Evolutionary conservation across 306 rosid species (phyloP), one percentile per base, ranked within the genome.

Genomic region (Vicia sativa): DNA sequence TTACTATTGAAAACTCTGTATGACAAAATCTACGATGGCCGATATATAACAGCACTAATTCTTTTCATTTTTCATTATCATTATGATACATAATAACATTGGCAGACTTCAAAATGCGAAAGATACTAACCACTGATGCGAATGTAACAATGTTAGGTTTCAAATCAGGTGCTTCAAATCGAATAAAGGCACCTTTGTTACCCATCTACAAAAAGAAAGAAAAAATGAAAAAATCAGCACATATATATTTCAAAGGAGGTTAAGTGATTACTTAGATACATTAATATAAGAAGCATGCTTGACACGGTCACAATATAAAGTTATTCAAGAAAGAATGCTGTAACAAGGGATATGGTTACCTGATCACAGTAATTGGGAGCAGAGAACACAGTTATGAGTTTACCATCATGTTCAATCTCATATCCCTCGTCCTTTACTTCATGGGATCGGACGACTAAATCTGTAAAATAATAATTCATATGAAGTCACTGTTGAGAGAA

Each of bases 301-400:
- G n/a, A 35, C 61, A 48, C 12, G 13, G 7, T 42, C 63, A 37
- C 34, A 26, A n/a, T n/a, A 64, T 34, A 53, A 65, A 18, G 21
- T 38, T 9, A 29, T 41, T n/a, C 67, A 3, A 19, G 14, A 15
- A 18, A 55, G 11, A n/a, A 70, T 3, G 41, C 13, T 65, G 31
- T 41, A 12, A 48, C 35, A 50, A 42, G 45, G 26, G 66, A 57
- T 44, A 21, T 41, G 4, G n/a, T 74, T 87, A 95, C 99, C 97
- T 95, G 99, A 78, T 95, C 99, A 79, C 99, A 95, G 85, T 95
- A 95, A 75, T 95, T 95, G 72, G 99, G 99, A 67, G 99, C 99
- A 76, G 99, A 95, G 81, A 95, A 95, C 16, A 95, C 99, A 50
- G 99, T 95, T 62, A 95, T 90, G 74, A 95, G 97, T 88, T 90